These are phyloP conservation scores for Conringia planisiliqua DNA, from an alignment of 345 rosid species.

Conservation along the genomic window DNA sequence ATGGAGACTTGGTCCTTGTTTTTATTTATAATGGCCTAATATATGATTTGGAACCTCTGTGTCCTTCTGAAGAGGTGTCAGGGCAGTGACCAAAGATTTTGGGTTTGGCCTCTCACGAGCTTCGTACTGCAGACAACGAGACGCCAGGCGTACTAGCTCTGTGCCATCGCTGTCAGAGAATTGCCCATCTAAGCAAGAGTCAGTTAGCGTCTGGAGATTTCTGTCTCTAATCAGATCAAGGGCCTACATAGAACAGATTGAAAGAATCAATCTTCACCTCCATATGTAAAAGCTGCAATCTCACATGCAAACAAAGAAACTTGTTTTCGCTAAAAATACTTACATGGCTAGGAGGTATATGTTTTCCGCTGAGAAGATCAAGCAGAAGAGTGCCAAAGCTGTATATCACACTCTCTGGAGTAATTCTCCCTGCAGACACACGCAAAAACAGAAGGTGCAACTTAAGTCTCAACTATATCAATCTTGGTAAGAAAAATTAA, in stretches of 20 bases:
- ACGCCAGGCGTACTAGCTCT: conserved; percentile 85
- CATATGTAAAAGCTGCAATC: background rate
- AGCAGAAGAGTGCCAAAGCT: conserved; percentile 96
- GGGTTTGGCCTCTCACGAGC: conserved; percentile 95
- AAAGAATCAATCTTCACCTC: conserved; percentile 3
- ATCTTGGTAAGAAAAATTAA: background rate
- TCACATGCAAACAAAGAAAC: background rate
- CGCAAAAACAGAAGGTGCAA: background rate
- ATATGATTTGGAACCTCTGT: conserved; percentile 50
- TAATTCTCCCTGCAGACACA: conserved; percentile 70
- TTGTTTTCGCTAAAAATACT: conserved; percentile 21
- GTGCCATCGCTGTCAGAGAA: conserved; percentile 89
- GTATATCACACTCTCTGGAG: conserved; percentile 93
- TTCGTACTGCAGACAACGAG: conserved; percentile 87
- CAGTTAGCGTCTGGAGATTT: conserved; percentile 87
- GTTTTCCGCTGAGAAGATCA: conserved; percentile 96
- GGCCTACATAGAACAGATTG: conserved; percentile 48
- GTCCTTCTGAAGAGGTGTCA: conserved; percentile 90
- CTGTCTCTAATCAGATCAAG: conserved; percentile 91
- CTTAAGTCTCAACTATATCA: conserved; percentile 10
- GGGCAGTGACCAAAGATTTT: conserved; percentile 74
- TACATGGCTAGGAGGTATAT: conserved; percentile 99
- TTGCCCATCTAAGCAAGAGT: conserved; percentile 97
- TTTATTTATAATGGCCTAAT: background rate
- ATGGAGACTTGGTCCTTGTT: background rate